Evolutionary conservation across 345 rosid species (phyloP).

Genomic region (Hypericum androsaemum): DNA sequence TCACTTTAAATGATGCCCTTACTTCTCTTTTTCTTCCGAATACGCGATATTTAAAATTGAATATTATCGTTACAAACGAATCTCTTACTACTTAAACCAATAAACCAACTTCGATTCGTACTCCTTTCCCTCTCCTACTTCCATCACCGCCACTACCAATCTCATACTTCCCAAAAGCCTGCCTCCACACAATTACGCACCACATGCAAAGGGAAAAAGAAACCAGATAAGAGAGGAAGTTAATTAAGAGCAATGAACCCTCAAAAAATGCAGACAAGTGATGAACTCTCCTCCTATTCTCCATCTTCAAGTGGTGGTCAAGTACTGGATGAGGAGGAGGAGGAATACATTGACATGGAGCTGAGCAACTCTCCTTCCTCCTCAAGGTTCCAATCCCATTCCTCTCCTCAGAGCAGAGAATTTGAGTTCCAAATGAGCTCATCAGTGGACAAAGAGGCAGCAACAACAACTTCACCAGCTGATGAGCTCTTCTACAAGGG

Average conservation of each 20-base stretch:
- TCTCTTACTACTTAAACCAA: too few species aligned
- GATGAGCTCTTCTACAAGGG: constrained; percentile 4
- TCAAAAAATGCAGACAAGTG: too few species aligned
- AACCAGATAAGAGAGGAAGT: too few species aligned
- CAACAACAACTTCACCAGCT: constrained; percentile 2
- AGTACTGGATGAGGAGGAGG: constrained; percentile 21
- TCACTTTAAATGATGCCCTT: constrained; percentile 37
- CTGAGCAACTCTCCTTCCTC: constrained; percentile 38
- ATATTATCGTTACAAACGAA: too few species aligned
- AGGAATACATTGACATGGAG: constrained; percentile 74
- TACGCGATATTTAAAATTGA: too few species aligned
- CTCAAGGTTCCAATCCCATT: constrained; percentile 34
- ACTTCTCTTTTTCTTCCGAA: too few species aligned
- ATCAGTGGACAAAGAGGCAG: not conserved
- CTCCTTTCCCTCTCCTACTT: not conserved
- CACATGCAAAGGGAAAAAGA: not conserved
- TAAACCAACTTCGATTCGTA: too few species aligned
- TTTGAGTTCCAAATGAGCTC: constrained; percentile 3
- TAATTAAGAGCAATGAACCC: too few species aligned
- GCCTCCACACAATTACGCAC: constrained; percentile 10
- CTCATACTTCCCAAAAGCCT: constrained; percentile 13
- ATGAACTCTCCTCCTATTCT: too few species aligned
- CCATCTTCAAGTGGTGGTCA: too few species aligned
- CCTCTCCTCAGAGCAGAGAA: constrained; percentile 32
- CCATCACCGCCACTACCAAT: constrained; percentile 11